phyloP scores from a whole-genome alignment of 305 asterid genomes.

The Coffea humblotiana region DNA sequence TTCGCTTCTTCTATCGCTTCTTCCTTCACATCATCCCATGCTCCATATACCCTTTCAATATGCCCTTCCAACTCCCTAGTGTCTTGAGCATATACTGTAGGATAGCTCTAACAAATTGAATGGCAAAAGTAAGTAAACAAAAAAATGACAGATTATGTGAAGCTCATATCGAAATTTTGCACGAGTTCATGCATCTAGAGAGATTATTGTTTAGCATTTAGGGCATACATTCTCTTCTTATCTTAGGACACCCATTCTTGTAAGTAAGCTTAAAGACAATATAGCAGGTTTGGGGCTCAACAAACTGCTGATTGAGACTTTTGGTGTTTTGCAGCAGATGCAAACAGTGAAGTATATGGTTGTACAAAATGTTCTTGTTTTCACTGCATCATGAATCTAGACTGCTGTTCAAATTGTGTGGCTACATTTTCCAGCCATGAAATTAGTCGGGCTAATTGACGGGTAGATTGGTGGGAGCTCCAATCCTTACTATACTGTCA shows the following conservation, averaged over 20 bases:
- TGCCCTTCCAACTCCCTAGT: constrained; percentile 60
- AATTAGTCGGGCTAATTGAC: background rate
- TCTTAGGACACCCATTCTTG: too few species aligned
- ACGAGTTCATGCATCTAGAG: background rate
- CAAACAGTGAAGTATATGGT: background rate
- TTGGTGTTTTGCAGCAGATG: background rate
- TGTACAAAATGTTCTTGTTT: background rate
- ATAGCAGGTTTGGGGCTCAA: background rate
- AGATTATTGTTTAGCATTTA: background rate
- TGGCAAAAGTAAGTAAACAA: constrained; percentile 18
- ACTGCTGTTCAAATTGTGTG: background rate
- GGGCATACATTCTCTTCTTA: too few species aligned
- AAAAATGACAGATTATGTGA: background rate
- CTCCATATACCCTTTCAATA: constrained; percentile 48
- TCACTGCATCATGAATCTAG: background rate
- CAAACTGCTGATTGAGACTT: background rate
- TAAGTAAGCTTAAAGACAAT: too few species aligned
- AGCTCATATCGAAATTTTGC: background rate
- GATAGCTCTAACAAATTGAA: constrained; percentile 71
- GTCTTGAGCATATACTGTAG: constrained; percentile 69
- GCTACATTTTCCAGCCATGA: background rate
- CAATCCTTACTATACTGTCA: background rate
- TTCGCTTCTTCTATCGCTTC: constrained; percentile 50
- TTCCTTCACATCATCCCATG: constrained; percentile 47
- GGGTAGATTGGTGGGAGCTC: background rate